phyloP scores from a whole-genome alignment of 1,139 yeast genomes.

The Yarrowia galli region DNA sequence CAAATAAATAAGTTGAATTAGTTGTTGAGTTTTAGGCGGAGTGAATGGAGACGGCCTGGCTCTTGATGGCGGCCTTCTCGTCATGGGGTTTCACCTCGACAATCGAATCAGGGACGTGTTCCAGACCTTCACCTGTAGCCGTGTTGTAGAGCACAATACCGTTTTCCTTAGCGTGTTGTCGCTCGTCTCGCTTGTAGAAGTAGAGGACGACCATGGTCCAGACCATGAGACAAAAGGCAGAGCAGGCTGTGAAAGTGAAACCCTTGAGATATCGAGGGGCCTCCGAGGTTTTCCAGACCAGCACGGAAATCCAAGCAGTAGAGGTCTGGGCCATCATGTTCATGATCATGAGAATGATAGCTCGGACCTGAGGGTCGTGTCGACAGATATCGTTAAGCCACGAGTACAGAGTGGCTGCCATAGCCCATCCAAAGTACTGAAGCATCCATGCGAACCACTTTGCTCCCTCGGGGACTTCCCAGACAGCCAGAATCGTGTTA shows the following conservation, averaged over 20 bases:
- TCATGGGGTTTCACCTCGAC: neutral
- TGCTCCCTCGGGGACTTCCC: slow-evolving; percentile 57
- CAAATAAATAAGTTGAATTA: slow-evolving; percentile 28
- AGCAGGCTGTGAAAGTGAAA: slow-evolving; percentile 60
- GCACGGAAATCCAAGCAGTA: slow-evolving; percentile 44
- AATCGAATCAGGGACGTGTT: slow-evolving; percentile 15
- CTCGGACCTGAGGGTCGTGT: slow-evolving; percentile 51
- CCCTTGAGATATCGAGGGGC: slow-evolving; percentile 62
- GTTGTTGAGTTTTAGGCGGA: slow-evolving; percentile 4
- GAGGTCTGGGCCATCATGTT: slow-evolving; percentile 53
- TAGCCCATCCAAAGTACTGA: slow-evolving; percentile 57
- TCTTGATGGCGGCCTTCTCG: slow-evolving; percentile 22
- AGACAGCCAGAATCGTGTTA: slow-evolving; percentile 56
- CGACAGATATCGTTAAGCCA: slow-evolving; percentile 43
- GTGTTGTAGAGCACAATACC: slow-evolving; percentile 62
- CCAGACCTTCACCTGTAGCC: slow-evolving; percentile 36
- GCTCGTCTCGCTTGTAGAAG: slow-evolving; percentile 66
- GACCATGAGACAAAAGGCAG: slow-evolving; percentile 58
- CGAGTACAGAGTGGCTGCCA: slow-evolving; percentile 47
- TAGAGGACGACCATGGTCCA: slow-evolving; percentile 65
- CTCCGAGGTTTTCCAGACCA: slow-evolving; percentile 62
- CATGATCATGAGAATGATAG: slow-evolving; percentile 53
- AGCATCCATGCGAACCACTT: slow-evolving; percentile 59
- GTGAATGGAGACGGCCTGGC: slow-evolving; percentile 9
- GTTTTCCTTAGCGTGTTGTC: slow-evolving; percentile 58